phyloP scores from a whole-genome alignment of 2,329 filamentous ascomycete species.

The Graphium sp. region DNA sequence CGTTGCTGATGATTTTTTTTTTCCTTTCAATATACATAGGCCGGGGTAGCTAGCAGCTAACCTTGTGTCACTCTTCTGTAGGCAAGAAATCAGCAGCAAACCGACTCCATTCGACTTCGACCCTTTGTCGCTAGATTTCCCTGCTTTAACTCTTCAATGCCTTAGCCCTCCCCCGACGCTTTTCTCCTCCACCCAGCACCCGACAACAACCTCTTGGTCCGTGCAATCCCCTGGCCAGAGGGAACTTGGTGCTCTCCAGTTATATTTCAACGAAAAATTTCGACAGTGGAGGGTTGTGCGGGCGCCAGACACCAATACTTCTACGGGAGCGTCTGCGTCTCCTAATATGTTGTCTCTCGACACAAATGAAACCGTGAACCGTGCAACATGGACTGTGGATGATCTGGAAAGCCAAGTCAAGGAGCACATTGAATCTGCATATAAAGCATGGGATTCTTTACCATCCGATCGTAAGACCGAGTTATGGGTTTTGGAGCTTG shows the following conservation, averaged over 20 bases:
- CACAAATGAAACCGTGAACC: too few species aligned
- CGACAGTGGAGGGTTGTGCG: conserved; percentile 42
- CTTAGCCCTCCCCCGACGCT: conserved; percentile 68
- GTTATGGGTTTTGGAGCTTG: conserved; percentile 45
- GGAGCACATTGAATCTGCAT: conserved; percentile 64
- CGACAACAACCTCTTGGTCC: conserved; percentile 67
- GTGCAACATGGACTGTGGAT: too few species aligned
- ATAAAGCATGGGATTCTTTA: conserved; percentile 57
- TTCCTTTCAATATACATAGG: too few species aligned
- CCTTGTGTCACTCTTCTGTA: too few species aligned
- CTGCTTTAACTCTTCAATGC: conserved; percentile 66
- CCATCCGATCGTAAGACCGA: conserved; percentile 36
- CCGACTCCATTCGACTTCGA: conserved; percentile 63
- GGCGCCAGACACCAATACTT: conserved; percentile 30
- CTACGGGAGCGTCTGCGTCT: too few species aligned
- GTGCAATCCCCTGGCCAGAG: conserved; percentile 56
- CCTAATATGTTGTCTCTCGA: too few species aligned
- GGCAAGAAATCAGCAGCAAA: conserved; percentile 35
- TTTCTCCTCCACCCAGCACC: conserved; percentile 64
- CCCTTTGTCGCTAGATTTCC: conserved; percentile 70
- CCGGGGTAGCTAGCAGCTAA: too few species aligned
- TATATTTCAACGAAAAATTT: conserved; percentile 52
- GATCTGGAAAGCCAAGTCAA: conserved; percentile 51
- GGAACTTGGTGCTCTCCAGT: conserved; percentile 56
- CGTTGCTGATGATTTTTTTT: not conserved